phyloP scores from a whole-genome alignment of 164 flowering plant species.

The Piper longum region DNA sequence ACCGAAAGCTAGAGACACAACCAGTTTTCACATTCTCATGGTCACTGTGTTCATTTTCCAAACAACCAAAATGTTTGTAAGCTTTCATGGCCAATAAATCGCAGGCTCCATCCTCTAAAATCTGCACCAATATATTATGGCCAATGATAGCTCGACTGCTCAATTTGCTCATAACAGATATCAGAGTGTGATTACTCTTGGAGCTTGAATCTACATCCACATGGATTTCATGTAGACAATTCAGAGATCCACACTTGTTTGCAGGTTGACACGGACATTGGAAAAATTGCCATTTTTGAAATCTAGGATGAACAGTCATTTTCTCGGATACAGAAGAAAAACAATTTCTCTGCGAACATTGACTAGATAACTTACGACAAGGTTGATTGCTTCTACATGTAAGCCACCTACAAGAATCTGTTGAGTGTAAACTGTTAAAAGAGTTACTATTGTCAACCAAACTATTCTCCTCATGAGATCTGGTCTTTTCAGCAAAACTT shows the following conservation, averaged over 20 bases:
- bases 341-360: constrained; percentile 7
- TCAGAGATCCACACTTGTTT: too few species aligned
- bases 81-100: constrained; percentile 17
- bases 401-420: constrained; percentile 8
- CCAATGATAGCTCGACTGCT: constrained; percentile 70
- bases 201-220: constrained; percentile 47
- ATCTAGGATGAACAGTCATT: background rate
- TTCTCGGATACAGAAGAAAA: constrained; percentile 19
- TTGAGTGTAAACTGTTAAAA: constrained; percentile 8
- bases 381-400: constrained; percentile 3
- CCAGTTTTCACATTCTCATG: background rate
- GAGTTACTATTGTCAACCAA: constrained; percentile 12
- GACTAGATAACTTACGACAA: background rate
- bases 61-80: constrained; percentile 8
- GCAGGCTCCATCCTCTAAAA: constrained; percentile 35
- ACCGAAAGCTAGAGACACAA: constrained; percentile 3
- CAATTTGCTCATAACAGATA: constrained; percentile 78
- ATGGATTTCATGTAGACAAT: constrained; percentile 39
- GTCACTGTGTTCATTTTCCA: background rate
- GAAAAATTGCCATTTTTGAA: background rate
- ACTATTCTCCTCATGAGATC: constrained; percentile 18
- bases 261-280: background rate
- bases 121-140: constrained; percentile 60
- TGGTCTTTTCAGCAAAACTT: constrained; percentile 17
- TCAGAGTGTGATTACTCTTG: constrained; percentile 46